Evolutionary conservation across 2,329 filamentous ascomycete genomes (phyloP).

Genomic region (Drechslera avenae): DNA sequence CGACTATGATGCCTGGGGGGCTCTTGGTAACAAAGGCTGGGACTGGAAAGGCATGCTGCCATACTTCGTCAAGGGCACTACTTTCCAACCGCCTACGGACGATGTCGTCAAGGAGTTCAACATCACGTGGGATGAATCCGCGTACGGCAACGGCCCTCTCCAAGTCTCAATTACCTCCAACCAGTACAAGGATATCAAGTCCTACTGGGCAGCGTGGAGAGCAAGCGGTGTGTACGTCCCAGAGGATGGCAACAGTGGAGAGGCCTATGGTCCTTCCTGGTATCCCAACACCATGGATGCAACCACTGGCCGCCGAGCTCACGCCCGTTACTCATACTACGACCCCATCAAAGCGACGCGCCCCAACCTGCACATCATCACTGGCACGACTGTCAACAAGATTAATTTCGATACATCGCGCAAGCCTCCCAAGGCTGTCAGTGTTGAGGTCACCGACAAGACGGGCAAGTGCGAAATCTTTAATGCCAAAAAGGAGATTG

Average conservation of each 20-base stretch:
- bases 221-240: constrained; percentile 22
- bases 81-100: constrained; percentile 30
- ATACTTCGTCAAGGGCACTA: constrained; percentile 37
- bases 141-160: constrained; percentile 34
- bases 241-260: constrained; percentile 31
- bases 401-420: constrained; percentile 24
- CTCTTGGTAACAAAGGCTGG: constrained; percentile 65
- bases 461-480: constrained; percentile 14
- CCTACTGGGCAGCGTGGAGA: constrained; percentile 34
- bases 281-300: constrained; percentile 38
- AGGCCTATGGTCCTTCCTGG: constrained; percentile 30
- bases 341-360: constrained; percentile 31
- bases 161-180: constrained; percentile 31
- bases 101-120: constrained; percentile 27
- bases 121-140: constrained; percentile 35
- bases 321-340: constrained; percentile 39
- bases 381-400: constrained; percentile 26
- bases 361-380: constrained; percentile 35
- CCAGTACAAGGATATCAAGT: constrained; percentile 36
- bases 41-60: constrained; percentile 56
- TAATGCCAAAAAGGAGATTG: constrained; percentile 56
- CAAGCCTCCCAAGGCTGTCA: constrained; percentile 23
- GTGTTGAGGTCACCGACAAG: constrained; percentile 26
- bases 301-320: constrained; percentile 28
- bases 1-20: constrained; percentile 60